Conservation (phyloP, 1,284 basidiomycete genomes). For the Cutaneotrichosporon daszewskae region DNA sequence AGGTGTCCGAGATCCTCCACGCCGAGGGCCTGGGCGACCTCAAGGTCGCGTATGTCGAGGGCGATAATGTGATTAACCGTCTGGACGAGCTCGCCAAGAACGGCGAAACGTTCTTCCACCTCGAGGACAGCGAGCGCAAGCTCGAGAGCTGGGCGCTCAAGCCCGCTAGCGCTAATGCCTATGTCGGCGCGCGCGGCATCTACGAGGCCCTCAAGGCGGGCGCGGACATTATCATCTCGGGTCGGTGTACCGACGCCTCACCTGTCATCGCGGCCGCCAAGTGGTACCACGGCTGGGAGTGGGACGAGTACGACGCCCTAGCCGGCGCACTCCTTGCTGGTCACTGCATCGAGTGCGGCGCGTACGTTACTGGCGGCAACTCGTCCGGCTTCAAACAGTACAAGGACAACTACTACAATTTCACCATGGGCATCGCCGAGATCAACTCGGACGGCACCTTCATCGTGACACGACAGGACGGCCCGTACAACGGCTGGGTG, state of each 20-base stretch:
- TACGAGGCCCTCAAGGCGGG: slow-evolving; percentile 15
- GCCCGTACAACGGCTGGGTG: slow-evolving; percentile 13
- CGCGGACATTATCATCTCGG: slow-evolving; percentile 29
- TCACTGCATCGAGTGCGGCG: slow-evolving; percentile 20
- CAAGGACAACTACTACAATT: slow-evolving; percentile 18
- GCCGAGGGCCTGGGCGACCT: slow-evolving; percentile 1
- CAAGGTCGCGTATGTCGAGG: slow-evolving; percentile 14
- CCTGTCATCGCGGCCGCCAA: slow-evolving; percentile 21
- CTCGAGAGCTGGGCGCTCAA: slow-evolving; percentile 10
- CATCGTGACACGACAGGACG: slow-evolving; percentile 7
- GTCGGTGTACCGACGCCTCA: slow-evolving; percentile 26
- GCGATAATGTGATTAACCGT: slow-evolving; percentile 12
- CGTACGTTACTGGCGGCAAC: slow-evolving; percentile 30
- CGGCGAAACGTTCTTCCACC: slow-evolving; percentile 15
- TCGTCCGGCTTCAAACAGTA: slow-evolving; percentile 18
- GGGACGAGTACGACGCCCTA: slow-evolving; percentile 18
- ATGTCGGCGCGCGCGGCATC: slow-evolving; percentile 15
- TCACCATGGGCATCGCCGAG: slow-evolving; percentile 29
- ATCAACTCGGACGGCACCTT: slow-evolving; percentile 23
- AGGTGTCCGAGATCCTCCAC: slow-evolving; percentile 5
- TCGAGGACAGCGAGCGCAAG: slow-evolving; percentile 7
- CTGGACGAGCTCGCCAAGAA: slow-evolving; percentile 6
- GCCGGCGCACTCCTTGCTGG: slow-evolving; percentile 25
- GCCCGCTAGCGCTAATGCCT: slow-evolving; percentile 13
- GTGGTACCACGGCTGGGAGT: slow-evolving; percentile 24